These are phyloP conservation scores for Penstemon barbatus DNA, from an alignment of 257 asterid genomes.

Conservation along the genomic window DNA sequence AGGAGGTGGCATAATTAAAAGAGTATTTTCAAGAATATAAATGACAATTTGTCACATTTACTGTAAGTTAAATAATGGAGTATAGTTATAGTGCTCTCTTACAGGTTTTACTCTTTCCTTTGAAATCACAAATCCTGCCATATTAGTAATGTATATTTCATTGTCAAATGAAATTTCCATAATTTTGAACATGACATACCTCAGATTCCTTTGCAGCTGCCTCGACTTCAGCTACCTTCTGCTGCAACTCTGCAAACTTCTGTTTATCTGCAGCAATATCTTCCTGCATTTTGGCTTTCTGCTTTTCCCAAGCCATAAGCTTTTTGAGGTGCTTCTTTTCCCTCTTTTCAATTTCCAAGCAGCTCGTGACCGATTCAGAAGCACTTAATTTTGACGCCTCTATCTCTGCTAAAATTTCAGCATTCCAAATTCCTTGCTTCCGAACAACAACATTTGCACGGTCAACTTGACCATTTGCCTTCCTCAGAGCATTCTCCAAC, in stretches of 20 bases:
- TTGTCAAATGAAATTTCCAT: background rate
- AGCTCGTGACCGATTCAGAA: slow-evolving; percentile 74
- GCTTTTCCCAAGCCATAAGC: slow-evolving; percentile 88
- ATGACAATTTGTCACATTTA: too few relatives aligned
- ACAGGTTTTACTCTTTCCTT: too few relatives aligned
- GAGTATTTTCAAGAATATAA: too few relatives aligned
- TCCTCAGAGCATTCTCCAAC: slow-evolving; percentile 82
- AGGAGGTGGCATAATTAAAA: too few relatives aligned
- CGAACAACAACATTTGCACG: slow-evolving; percentile 75
- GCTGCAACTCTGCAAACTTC: slow-evolving; percentile 56
- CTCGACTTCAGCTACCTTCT: slow-evolving; percentile 62
- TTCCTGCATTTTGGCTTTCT: slow-evolving; percentile 84
- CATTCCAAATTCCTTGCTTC: slow-evolving; percentile 78
- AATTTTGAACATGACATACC: slow-evolving; percentile 44
- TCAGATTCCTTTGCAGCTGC: slow-evolving; percentile 68
- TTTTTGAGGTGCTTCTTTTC: slow-evolving; percentile 80
- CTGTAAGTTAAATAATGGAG: background rate
- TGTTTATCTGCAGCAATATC: slow-evolving; percentile 68
- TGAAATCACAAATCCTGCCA: too few relatives aligned
- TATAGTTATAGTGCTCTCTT: background rate
- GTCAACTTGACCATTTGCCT: slow-evolving; percentile 84
- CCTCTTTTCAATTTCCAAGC: slow-evolving; percentile 81
- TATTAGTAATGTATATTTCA: too few relatives aligned
- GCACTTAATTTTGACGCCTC: slow-evolving; percentile 89
- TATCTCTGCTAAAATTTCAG: slow-evolving; percentile 92